Conservation (phyloP, 1,284 basidiomycete species). For the Neolentinus lepideus region DNA sequence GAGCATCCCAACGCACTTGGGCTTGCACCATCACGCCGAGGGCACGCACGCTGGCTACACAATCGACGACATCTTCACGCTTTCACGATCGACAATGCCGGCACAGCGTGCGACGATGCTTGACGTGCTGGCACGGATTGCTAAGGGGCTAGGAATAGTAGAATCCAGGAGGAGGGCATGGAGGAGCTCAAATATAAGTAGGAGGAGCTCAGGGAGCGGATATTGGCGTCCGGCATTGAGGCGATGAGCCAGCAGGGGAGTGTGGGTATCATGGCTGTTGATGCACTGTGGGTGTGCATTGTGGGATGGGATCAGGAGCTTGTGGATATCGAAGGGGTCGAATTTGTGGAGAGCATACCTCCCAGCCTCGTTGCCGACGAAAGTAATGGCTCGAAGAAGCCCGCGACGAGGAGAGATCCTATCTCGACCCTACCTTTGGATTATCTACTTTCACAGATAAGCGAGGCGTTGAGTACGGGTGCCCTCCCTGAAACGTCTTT, state of each 20-base stretch:
- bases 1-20: slow-evolving; percentile 72
- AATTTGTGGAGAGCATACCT: slow-evolving; percentile 29
- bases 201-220: slow-evolving; percentile 42
- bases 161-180: slow-evolving; percentile 16
- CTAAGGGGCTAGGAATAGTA: slow-evolving; percentile 30
- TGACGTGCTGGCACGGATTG: slow-evolving; percentile 60
- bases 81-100: slow-evolving; percentile 77
- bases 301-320: slow-evolving; percentile 49
- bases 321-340: slow-evolving; percentile 38
- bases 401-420: too few species aligned
- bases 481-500: slow-evolving; percentile 42
- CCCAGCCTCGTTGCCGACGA: slow-evolving; percentile 7
- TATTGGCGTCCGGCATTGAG: slow-evolving; percentile 58
- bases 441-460: slow-evolving; percentile 46
- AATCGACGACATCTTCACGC: slow-evolving; percentile 77
- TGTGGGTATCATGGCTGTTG: slow-evolving; percentile 58
- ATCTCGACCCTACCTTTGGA: slow-evolving; percentile 44
- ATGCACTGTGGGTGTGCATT: slow-evolving; percentile 64
- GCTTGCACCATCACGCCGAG: slow-evolving; percentile 88
- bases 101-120: slow-evolving; percentile 84
- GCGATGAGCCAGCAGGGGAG: slow-evolving; percentile 62
- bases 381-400: slow-evolving; percentile 3
- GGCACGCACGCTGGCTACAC: slow-evolving; percentile 82
- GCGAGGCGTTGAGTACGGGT: slow-evolving; percentile 29
- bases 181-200: slow-evolving; percentile 38